A percentile compares a stretch with the other conserved stretches of the same genome.
phyloP scores from a whole-genome alignment of 129 eudicot species.

The Flaveria trinervia region DNA sequence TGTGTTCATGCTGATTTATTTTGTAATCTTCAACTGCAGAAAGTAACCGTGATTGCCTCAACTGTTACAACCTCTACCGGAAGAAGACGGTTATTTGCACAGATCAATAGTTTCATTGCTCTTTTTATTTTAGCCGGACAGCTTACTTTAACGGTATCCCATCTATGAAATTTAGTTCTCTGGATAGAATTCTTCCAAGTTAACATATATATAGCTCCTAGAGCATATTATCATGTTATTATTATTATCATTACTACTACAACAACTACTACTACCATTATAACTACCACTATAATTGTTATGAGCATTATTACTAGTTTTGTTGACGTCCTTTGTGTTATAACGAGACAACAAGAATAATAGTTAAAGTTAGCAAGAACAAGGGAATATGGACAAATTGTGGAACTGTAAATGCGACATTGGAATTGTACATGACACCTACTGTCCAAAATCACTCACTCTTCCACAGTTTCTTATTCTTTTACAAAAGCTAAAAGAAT shows the following conservation, averaged over 20 bases:
- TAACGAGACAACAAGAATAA: neutral
- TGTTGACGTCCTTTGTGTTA: neutral
- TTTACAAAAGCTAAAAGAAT: neutral
- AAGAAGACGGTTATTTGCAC: constrained; percentile 82
- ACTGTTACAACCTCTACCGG: constrained; percentile 73
- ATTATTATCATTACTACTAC: neutral
- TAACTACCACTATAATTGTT: too few species aligned
- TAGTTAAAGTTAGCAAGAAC: neutral
- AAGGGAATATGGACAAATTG: constrained; percentile 1
- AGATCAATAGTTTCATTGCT: constrained; percentile 95
- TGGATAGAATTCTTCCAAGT: constrained; percentile 5
- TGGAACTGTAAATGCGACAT: constrained; percentile 5
- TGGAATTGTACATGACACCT: neutral
- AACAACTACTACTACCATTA: too few species aligned
- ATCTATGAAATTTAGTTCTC: constrained; percentile 12
- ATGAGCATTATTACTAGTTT: too few species aligned
- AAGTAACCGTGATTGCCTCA: constrained; percentile 82
- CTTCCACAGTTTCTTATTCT: neutral
- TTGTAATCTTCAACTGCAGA: constrained; percentile 48
- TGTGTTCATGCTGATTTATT: constrained; percentile 12
- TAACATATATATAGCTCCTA: constrained; percentile 21
- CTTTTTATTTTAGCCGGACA: constrained; percentile 90
- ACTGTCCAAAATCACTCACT: neutral
- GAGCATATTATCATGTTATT: constrained; percentile 13
- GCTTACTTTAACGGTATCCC: constrained; percentile 83